Evolutionary conservation across 768 basidiomycete species (phyloP).

Genomic region (Pisolithus sp.): DNA sequence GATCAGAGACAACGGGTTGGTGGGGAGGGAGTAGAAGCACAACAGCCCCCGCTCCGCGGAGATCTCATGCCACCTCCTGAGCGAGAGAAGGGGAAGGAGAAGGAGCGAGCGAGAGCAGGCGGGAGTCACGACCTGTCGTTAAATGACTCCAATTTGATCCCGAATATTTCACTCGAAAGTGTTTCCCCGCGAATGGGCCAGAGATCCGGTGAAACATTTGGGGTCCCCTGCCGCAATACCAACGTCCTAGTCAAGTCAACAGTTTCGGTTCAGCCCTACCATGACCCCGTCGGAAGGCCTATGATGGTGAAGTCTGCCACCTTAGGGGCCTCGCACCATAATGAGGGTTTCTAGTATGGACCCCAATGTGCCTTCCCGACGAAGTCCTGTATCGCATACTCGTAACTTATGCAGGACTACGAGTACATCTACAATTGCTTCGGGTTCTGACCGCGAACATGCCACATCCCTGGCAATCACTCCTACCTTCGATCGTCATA

Average conservation of each 20-base stretch:
- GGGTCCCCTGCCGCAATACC: neutral
- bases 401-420: neutral
- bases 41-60: no score
- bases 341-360: neutral
- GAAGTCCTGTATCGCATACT: neutral
- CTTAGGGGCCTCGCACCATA: neutral
- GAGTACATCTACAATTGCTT: neutral
- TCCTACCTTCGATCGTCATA: neutral
- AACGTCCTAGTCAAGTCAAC: neutral
- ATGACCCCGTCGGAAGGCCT: no score
- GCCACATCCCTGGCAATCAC: neutral
- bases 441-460: neutral
- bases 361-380: neutral
- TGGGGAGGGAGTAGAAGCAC: neutral
- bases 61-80: neutral
- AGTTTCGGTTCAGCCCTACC: neutral
- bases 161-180: neutral
- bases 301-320: neutral
- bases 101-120: neutral
- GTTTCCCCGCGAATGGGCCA: neutral
- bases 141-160: neutral
- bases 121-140: neutral
- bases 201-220: neutral
- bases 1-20: conserved; percentile 2
- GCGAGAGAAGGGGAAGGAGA: neutral